Evolutionary conservation across 1,284 basidiomycete genomes (phyloP).

Genomic region (Ganoderma lingzhi): DNA sequence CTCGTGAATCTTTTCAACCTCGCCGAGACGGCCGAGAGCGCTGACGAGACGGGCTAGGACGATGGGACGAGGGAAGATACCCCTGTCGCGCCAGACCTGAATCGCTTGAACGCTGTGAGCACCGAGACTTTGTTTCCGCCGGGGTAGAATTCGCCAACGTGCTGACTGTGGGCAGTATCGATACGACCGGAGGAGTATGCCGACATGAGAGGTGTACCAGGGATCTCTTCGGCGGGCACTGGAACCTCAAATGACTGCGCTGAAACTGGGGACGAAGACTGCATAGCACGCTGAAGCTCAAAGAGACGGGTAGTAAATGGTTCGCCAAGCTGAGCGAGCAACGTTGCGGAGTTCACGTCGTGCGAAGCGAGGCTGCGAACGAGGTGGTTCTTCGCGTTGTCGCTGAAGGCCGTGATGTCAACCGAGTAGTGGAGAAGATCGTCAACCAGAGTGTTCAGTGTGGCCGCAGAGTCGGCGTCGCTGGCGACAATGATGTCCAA

Average conservation of each 20-base stretch:
- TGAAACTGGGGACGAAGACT: constrained; percentile 21
- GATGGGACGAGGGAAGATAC: constrained; percentile 60
- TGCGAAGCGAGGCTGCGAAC: constrained; percentile 27
- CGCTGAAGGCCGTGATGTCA: constrained; percentile 30
- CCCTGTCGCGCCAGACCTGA: constrained; percentile 46
- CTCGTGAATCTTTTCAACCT: constrained; percentile 68
- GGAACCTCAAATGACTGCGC: constrained; percentile 25
- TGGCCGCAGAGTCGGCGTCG: constrained; percentile 26
- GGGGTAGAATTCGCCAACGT: constrained; percentile 51
- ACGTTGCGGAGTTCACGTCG: constrained; percentile 27
- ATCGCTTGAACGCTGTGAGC: constrained; percentile 46
- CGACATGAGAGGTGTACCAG: constrained; percentile 22
- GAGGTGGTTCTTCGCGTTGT: constrained; percentile 28
- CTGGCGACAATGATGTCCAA: constrained; percentile 34
- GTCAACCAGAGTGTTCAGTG: constrained; percentile 31
- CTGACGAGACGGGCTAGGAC: constrained; percentile 73
- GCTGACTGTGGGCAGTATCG: constrained; percentile 45
- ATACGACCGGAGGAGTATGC: constrained; percentile 31
- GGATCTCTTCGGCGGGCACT: constrained; percentile 24
- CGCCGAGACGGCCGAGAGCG: constrained; percentile 68
- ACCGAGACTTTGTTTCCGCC: constrained; percentile 36
- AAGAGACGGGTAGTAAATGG: constrained; percentile 26
- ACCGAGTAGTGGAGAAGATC: constrained; percentile 31
- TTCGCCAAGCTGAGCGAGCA: constrained; percentile 31
- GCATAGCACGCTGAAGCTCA: constrained; percentile 24